Evolutionary conservation across 768 basidiomycete genomes (phyloP).

Genomic region (Lyophyllum semitale): DNA sequence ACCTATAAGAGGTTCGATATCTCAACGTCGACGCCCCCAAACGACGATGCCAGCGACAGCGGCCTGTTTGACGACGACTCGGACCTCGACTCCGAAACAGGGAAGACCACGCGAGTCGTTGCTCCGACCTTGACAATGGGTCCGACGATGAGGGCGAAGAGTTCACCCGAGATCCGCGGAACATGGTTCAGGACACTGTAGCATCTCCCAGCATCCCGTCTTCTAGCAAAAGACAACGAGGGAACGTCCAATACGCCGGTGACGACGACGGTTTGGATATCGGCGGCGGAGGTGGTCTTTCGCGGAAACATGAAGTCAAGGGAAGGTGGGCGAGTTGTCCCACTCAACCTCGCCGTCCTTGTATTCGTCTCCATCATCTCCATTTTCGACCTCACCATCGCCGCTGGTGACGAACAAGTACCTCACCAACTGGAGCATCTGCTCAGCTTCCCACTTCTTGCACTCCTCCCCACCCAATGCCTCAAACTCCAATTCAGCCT

Average conservation of each 20-base stretch:
- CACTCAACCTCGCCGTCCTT: constrained; percentile 73
- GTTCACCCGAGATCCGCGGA: constrained; percentile 24
- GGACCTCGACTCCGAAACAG: constrained; percentile 32
- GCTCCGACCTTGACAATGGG: constrained; percentile 8
- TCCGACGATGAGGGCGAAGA: constrained; percentile 18
- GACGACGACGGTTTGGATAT: constrained; percentile 75
- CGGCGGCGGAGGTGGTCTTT: constrained; percentile 41
- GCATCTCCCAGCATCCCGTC: constrained; percentile 40
- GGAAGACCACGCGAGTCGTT: constrained; percentile 20
- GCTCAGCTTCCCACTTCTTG: constrained; percentile 92
- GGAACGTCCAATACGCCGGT: constrained; percentile 68
- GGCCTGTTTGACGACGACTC: constrained; percentile 33
- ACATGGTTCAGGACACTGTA: constrained; percentile 49
- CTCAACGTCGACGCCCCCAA: constrained; percentile 56
- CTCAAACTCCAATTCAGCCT: no score
- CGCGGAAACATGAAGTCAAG: constrained; percentile 12
- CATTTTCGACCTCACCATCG: no score
- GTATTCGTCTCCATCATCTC: constrained; percentile 82
- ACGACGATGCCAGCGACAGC: no score
- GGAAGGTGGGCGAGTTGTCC: constrained; percentile 27
- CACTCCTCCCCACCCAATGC: no score
- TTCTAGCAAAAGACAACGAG: constrained; percentile 33
- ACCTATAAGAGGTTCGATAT: constrained; percentile 81
- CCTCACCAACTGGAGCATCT: no score
- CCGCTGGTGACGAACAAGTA: no score